Evolutionary conservation across 495 filamentous ascomycete genomes (phyloP).

Genomic region (Hyaloscypha bicolor): DNA sequence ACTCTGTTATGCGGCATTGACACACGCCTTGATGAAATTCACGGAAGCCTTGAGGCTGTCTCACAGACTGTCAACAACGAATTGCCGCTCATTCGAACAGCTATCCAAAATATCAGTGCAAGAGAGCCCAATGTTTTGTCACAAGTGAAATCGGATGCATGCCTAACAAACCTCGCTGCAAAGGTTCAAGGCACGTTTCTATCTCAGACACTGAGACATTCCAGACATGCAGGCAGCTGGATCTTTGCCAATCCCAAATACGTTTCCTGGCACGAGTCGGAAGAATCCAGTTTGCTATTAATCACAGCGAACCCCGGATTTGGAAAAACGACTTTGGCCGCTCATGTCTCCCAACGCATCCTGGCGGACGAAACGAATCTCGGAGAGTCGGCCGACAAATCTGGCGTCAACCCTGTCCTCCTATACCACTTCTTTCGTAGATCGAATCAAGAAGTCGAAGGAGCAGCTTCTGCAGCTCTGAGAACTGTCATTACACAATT

Average conservation of each 20-base stretch:
- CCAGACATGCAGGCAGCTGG: background rate
- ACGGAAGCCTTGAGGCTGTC: background rate
- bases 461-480: slow-evolving; percentile 8
- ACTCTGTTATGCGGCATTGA: background rate
- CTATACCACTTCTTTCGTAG: slow-evolving; percentile 14
- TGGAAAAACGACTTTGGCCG: slow-evolving; percentile 17
- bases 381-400: background rate
- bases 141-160: background rate
- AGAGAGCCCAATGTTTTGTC: background rate
- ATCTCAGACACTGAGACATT: background rate
- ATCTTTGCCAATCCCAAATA: background rate
- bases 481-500: slow-evolving; percentile 15
- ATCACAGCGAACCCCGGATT: slow-evolving; percentile 19
- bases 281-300: slow-evolving; percentile 4
- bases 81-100: background rate
- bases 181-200: background rate
- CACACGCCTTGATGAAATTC: background rate
- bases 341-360: slow-evolving; percentile 7
- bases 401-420: background rate
- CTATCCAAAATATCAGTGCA: background rate
- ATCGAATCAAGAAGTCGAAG: background rate
- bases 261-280: background rate
- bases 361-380: background rate
- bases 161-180: background rate
- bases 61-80: background rate